These are phyloP conservation scores for Petunia axillaris DNA, from an alignment of 257 asterid genomes.

Conservation along the genomic window DNA sequence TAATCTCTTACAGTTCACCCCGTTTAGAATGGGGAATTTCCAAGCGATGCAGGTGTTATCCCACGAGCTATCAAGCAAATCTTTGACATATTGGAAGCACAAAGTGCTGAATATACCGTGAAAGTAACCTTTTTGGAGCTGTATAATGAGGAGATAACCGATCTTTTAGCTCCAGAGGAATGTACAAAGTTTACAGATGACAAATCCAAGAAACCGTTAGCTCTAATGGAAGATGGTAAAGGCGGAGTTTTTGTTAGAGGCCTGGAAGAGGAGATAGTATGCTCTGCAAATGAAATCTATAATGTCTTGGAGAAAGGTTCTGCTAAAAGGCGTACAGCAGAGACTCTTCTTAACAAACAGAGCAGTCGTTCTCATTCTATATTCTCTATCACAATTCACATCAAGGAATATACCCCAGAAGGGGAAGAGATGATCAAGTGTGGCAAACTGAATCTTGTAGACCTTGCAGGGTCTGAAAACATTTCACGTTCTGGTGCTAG, in stretches of 20 bases:
- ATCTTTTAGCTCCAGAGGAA: conserved; percentile 95
- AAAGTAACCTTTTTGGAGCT: conserved; percentile 92
- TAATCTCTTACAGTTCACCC: conserved; percentile 36
- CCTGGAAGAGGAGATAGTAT: conserved; percentile 95
- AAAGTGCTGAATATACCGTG: conserved; percentile 92
- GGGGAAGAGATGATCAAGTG: conserved; percentile 98
- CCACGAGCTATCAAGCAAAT: conserved; percentile 98
- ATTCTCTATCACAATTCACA: conserved; percentile 93
- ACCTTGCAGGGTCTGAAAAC: conserved; percentile 98
- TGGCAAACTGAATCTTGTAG: conserved; percentile 97
- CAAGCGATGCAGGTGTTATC: conserved; percentile 97
- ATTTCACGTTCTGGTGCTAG: conserved; percentile 98
- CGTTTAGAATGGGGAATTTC: conserved; percentile 89
- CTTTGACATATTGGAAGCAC: conserved; percentile 88
- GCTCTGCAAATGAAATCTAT: conserved; percentile 90
- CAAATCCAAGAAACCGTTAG: conserved; percentile 91
- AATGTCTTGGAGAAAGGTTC: conserved; percentile 95
- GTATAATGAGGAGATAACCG: conserved; percentile 94
- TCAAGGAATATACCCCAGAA: conserved; percentile 95
- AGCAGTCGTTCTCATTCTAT: conserved; percentile 99
- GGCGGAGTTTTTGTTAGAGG: conserved; percentile 98
- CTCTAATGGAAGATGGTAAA: conserved; percentile 99
- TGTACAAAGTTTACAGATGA: conserved; percentile 69
- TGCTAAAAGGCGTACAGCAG: conserved; percentile 96
- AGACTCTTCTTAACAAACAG: conserved; percentile 97